phyloP scores from a whole-genome alignment of 352 stramenopile genomes.

The Pythium guiyangense region DNA sequence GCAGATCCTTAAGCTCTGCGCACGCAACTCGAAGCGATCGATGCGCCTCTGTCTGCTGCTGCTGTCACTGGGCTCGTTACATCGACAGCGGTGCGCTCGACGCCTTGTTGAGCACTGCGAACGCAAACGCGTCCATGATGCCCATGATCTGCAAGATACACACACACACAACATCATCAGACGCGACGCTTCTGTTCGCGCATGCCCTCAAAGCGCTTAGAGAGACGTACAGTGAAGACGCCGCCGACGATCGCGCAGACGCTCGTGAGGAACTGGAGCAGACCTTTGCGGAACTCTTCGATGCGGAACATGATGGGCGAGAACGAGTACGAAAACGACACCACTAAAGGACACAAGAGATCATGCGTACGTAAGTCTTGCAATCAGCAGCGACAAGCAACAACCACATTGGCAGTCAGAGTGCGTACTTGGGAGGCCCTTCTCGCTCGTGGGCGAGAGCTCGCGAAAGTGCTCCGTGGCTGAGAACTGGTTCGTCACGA shows the following conservation, averaged over 20 bases:
- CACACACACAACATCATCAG: no score
- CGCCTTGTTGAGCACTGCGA: slow-evolving; percentile 47
- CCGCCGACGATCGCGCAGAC: slow-evolving; percentile 91
- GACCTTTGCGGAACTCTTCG: slow-evolving; percentile 90
- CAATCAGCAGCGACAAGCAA: slow-evolving; percentile 11
- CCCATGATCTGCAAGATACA: slow-evolving; percentile 52
- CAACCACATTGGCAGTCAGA: no score
- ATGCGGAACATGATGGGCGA: slow-evolving; percentile 95
- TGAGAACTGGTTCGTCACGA: slow-evolving; percentile 97
- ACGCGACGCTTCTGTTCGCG: no score
- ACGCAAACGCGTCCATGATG: slow-evolving; percentile 61
- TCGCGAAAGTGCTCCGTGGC: slow-evolving; percentile 94
- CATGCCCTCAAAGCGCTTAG: no score
- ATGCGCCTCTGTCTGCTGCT: no score
- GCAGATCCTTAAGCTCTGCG: no score
- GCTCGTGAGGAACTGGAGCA: slow-evolving; percentile 89
- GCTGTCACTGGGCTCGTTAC: no score
- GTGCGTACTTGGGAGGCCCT: slow-evolving; percentile 69
- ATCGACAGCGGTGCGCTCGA: slow-evolving; percentile 32
- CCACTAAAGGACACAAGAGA: slow-evolving; percentile 39
- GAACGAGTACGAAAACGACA: slow-evolving; percentile 98
- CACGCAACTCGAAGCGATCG: no score
- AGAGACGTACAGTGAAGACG: slow-evolving; percentile 86
- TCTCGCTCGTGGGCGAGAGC: slow-evolving; percentile 83
- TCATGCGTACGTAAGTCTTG: slow-evolving; percentile 8